Percentiles rank a stretch among this genome's conserved stretches.
Evolutionary conservation across 768 basidiomycete genomes (phyloP).

Genomic region (Suillus decipiens): DNA sequence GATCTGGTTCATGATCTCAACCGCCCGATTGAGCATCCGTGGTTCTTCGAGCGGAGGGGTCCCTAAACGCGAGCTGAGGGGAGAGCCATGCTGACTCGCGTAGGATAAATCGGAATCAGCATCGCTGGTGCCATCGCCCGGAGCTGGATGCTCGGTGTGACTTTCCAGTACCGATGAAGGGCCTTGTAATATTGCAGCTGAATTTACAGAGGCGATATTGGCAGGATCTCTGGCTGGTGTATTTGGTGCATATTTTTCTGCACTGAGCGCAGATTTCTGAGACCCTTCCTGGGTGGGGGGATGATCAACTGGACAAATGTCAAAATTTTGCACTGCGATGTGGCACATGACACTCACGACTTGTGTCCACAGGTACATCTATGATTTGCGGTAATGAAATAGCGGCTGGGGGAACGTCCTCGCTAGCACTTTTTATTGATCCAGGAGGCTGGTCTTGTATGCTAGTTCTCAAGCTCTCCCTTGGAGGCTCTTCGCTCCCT

Average conservation of each 20-base stretch:
- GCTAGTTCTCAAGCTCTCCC: slow-evolving; percentile 12
- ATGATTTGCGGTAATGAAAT: slow-evolving; percentile 12
- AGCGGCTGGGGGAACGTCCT: not conserved
- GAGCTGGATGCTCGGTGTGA: not conserved
- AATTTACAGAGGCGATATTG: not conserved
- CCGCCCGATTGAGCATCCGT: slow-evolving; percentile 22
- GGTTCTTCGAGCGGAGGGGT: slow-evolving; percentile 23
- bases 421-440: not conserved
- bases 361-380: slow-evolving; percentile 21
- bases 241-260: not conserved
- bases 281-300: not conserved
- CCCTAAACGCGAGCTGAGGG: slow-evolving; percentile 22
- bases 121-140: slow-evolving; percentile 14
- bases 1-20: slow-evolving; percentile 29
- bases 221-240: not conserved
- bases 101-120: slow-evolving; percentile 29
- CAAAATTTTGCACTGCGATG: slow-evolving; percentile 10
- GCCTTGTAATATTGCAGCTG: not conserved
- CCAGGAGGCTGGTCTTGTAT: not conserved
- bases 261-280: not conserved
- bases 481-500: slow-evolving; percentile 15
- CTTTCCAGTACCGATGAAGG: not conserved
- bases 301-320: not conserved
- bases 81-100: slow-evolving; percentile 23
- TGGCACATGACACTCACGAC: slow-evolving; percentile 26